Conservation (phyloP, 148 eudicot genomes). For the Amaranthus hypochondriacus region DNA sequence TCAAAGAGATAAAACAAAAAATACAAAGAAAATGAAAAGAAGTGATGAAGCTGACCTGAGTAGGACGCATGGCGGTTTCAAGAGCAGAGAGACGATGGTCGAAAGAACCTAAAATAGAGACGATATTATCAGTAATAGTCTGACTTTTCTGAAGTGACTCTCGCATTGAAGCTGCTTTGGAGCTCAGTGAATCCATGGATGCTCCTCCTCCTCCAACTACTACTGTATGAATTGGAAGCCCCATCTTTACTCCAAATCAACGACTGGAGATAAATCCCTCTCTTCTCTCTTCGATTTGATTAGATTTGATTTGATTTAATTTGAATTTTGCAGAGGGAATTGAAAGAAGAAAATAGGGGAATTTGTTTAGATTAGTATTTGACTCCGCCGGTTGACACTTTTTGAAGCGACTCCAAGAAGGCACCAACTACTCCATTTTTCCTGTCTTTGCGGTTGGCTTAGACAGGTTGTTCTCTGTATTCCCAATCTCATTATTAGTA, state of each 20-base stretch:
- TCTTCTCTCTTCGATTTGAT: not conserved
- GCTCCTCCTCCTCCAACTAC: conserved; percentile 13
- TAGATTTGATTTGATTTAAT: not conserved
- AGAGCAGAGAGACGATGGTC: conserved; percentile 94
- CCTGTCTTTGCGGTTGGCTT: conserved; percentile 1
- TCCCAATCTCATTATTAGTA: no score
- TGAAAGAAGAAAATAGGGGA: not conserved
- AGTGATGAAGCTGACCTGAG: conserved; percentile 45
- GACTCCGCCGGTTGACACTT: not conserved
- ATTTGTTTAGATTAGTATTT: not conserved
- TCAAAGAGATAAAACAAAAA: conserved; percentile 1
- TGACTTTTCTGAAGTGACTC: conserved; percentile 80
- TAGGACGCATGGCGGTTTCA: conserved; percentile 99
- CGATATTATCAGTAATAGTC: conserved; percentile 71
- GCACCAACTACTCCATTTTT: not conserved
- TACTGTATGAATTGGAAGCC: conserved; percentile 27
- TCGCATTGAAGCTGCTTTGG: conserved; percentile 70
- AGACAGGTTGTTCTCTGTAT: conserved; percentile 10
- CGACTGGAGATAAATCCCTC: not conserved
- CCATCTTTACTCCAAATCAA: conserved; percentile 19
- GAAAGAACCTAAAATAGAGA: conserved; percentile 78
- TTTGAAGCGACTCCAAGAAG: not conserved
- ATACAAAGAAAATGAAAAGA: not conserved
- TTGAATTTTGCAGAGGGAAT: not conserved
- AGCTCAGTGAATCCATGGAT: conserved; percentile 45